These are phyloP conservation scores for Escovopsis weberi DNA, from an alignment of 2,329 filamentous ascomycete species.

Conservation along the genomic window DNA sequence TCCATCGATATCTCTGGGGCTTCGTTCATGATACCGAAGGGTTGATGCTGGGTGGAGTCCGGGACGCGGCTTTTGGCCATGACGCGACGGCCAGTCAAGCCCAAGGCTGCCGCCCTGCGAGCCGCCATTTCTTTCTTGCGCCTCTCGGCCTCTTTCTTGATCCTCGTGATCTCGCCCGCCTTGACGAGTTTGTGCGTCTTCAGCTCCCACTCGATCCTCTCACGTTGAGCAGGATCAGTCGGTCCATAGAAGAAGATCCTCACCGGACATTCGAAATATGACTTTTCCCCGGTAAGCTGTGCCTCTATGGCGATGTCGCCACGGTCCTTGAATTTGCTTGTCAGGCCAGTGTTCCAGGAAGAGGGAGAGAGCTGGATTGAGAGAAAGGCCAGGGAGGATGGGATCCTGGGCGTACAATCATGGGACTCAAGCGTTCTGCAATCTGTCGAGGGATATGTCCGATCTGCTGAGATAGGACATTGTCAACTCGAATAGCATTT, in stretches of 20 bases:
- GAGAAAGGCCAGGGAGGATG: background rate
- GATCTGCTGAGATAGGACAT: constrained; percentile 61
- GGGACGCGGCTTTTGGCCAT: constrained; percentile 17
- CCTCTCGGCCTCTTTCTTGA: constrained; percentile 37
- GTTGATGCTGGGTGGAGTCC: constrained; percentile 13
- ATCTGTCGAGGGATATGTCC: constrained; percentile 59
- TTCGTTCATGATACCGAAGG: background rate
- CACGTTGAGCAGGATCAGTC: constrained; percentile 34
- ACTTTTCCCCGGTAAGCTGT: constrained; percentile 51
- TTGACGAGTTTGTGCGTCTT: constrained; percentile 50
- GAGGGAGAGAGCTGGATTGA: background rate
- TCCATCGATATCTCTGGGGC: constrained; percentile 37
- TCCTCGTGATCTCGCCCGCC: constrained; percentile 39
- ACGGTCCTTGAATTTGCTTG: constrained; percentile 28
- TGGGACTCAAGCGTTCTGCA: constrained; percentile 57
- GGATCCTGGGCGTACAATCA: constrained; percentile 37
- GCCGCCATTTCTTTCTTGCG: constrained; percentile 39
- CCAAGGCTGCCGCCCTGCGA: constrained; percentile 28
- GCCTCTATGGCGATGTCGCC: constrained; percentile 52
- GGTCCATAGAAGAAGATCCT: constrained; percentile 56
- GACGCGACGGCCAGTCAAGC: constrained; percentile 23
- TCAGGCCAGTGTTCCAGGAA: background rate
- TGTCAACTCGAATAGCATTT: constrained; percentile 68
- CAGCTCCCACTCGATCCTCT: constrained; percentile 45
- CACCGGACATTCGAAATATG: constrained; percentile 57